These are phyloP conservation scores for Colletotrichum godetiae DNA, from an alignment of 2,329 filamentous ascomycete genomes.

Conservation along the genomic window DNA sequence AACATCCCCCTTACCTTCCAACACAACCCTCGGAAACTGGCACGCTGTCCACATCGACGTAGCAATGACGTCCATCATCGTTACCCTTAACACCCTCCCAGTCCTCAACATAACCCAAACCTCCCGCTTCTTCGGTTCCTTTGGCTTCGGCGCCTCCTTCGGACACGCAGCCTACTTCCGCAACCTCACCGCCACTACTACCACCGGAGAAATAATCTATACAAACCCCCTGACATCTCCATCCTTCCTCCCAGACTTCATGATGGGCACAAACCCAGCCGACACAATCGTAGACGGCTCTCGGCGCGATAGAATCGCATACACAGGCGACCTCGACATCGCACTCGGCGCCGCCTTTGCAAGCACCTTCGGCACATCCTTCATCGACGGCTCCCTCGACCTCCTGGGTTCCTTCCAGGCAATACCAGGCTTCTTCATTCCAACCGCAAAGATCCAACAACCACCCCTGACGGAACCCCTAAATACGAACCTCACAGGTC, in stretches of 20 bases:
- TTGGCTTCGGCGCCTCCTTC: conserved; percentile 45
- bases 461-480: conserved; percentile 36
- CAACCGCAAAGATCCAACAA: conserved; percentile 47
- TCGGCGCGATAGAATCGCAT: conserved; percentile 46
- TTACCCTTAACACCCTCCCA: conserved; percentile 35
- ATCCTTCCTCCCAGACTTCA: conserved; percentile 45
- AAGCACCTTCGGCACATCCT: conserved; percentile 42
- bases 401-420: conserved; percentile 43
- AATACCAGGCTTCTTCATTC: conserved; percentile 45
- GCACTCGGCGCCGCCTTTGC: conserved; percentile 40
- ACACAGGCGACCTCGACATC: conserved; percentile 46
- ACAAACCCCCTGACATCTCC: conserved; percentile 41
- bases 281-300: conserved; percentile 49
- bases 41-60: conserved; percentile 26
- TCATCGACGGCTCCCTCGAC: conserved; percentile 39
- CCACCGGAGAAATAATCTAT: conserved; percentile 38
- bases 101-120: conserved; percentile 43
- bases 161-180: conserved; percentile 43
- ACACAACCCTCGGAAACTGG: conserved; percentile 25
- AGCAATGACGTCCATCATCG: conserved; percentile 14
- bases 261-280: conserved; percentile 47
- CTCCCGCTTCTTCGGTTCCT: conserved; percentile 43
- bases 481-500: conserved; percentile 42
- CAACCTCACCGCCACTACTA: conserved; percentile 34
- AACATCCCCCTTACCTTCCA: neutral